A percentile compares a stretch with the other conserved stretches of the same genome.
Evolutionary conservation across 2,329 filamentous ascomycete genomes (phyloP).

Genomic region (Fusarium fujikuroi): DNA sequence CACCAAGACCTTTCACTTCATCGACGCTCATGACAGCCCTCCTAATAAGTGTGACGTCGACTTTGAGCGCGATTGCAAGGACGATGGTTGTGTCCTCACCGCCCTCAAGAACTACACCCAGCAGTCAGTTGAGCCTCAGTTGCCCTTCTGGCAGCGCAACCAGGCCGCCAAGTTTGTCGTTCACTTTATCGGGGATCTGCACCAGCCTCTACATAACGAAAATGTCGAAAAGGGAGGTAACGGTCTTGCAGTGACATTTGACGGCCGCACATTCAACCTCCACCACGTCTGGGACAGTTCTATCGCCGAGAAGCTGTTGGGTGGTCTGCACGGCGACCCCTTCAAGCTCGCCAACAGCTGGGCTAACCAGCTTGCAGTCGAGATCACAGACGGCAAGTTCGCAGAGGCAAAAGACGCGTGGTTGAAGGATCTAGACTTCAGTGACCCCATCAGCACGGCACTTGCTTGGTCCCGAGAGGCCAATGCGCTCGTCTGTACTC

Average conservation of each 20-base stretch:
- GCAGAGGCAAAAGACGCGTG: conserved; percentile 61
- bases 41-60: conserved; percentile 67
- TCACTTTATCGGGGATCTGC: conserved; percentile 77
- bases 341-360: conserved; percentile 64
- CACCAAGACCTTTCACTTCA: conserved; percentile 73
- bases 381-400: conserved; percentile 68
- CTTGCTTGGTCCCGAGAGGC: conserved; percentile 72
- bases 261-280: conserved; percentile 68
- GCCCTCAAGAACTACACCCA: conserved; percentile 70
- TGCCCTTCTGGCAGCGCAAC: conserved; percentile 59
- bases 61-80: conserved; percentile 70
- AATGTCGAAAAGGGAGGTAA: conserved; percentile 74
- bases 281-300: conserved; percentile 80
- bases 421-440: conserved; percentile 66
- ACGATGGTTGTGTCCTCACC: conserved; percentile 69
- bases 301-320: conserved; percentile 73
- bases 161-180: conserved; percentile 74
- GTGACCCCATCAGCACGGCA: conserved; percentile 64
- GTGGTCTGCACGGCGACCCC: conserved; percentile 61
- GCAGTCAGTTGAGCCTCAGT: conserved; percentile 59
- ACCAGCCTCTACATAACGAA: conserved; percentile 75
- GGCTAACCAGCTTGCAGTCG: conserved; percentile 64
- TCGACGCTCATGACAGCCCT: conserved; percentile 73
- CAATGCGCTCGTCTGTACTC: conserved; percentile 70
- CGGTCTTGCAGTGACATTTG: conserved; percentile 71